phyloP scores from a whole-genome alignment of 2,329 filamentous ascomycete species.

The Epichloe hybrida region DNA sequence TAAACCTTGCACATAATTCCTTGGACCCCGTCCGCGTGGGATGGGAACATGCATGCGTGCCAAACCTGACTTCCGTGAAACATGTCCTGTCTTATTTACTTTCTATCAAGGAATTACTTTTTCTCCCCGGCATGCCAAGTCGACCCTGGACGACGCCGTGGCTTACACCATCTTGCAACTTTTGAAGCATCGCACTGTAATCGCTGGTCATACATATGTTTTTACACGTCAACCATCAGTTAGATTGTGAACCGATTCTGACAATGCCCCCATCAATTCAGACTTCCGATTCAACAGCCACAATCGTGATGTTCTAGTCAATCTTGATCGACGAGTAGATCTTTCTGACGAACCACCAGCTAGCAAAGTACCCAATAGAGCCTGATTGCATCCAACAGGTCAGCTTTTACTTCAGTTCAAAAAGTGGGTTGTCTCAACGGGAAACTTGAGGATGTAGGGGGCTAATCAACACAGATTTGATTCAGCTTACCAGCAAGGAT shows the following conservation, averaged over 20 bases:
- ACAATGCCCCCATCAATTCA: not conserved
- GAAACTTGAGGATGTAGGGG: slow-evolving; percentile 8
- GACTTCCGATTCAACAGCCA: not conserved
- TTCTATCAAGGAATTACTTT: not conserved
- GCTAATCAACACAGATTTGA: not conserved
- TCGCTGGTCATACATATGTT: slow-evolving; percentile 19
- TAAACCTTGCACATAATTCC: not conserved
- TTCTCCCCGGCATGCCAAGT: not conserved
- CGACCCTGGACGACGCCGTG: not conserved
- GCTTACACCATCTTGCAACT: not conserved
- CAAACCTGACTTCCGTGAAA: not conserved
- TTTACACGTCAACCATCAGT: slow-evolving; percentile 10
- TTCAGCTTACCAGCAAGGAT: slow-evolving; percentile 69
- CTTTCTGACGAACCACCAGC: slow-evolving; percentile 84
- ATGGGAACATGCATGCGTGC: not conserved
- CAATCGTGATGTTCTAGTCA: slow-evolving; percentile 40
- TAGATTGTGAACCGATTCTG: not conserved
- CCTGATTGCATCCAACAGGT: slow-evolving; percentile 35
- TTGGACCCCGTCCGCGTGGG: not conserved
- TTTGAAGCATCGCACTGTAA: slow-evolving; percentile 7
- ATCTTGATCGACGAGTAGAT: slow-evolving; percentile 99
- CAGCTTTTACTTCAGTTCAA: slow-evolving; percentile 42
- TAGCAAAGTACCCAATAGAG: slow-evolving; percentile 88
- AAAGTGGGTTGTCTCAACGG: slow-evolving; percentile 44
- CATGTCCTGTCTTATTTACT: not conserved